Base-by-base conservation (phyloP, 176 grass and related monocot species). In the Oryza meridionalis region DNA sequence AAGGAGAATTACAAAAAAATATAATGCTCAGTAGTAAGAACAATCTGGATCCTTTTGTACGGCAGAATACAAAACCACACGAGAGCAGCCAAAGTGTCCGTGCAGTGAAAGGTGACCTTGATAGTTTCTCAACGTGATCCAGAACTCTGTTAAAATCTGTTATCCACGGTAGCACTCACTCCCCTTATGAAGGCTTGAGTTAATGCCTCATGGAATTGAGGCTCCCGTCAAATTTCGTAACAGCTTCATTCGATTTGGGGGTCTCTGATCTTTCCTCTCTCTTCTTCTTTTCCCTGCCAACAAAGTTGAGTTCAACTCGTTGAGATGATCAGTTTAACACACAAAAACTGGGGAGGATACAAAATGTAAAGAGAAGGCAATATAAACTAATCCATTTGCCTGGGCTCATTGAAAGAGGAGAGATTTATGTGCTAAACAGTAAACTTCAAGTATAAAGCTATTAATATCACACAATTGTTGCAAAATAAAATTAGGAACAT, bases 261-360 rank as follows among this genome's bases (percentile, higher is more conserved):
- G 88, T 85, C 80, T 89, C 88, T 68, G 83, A 66, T 88, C 90
- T 96, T 85, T 99, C 96, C 89, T 92, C 86, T 75, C 96, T 99
- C 78, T 99, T 99, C 90, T 99, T 99, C 86, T 99, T 99, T 81
- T 99, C 96, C 86, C 96, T 99, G 81, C 61, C 22, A 88, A 59
- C 17, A 66, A 19, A 55, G n/a, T 90, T 1, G 12, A 86, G 69
- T 62, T 47, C 42, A 77, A 44, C 0, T 73, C 73, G 68, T 26
- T 63, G 63, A 29, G 46, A 42, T 37, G 9, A 19, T 26, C 27
- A 47, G 14, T 58, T 12, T 17, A 49, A 82, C 65, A 82, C 11
- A 14, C 3, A 59, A 27, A 35, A 68, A 66, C 40, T 76, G n/a
- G 80, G 55, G 2, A 46, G 42, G 11, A 72, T 11, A 24, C 22